Base-by-base conservation (phyloP, 1,139 yeast species). In the Meyerozyma guilliermondii region DNA sequence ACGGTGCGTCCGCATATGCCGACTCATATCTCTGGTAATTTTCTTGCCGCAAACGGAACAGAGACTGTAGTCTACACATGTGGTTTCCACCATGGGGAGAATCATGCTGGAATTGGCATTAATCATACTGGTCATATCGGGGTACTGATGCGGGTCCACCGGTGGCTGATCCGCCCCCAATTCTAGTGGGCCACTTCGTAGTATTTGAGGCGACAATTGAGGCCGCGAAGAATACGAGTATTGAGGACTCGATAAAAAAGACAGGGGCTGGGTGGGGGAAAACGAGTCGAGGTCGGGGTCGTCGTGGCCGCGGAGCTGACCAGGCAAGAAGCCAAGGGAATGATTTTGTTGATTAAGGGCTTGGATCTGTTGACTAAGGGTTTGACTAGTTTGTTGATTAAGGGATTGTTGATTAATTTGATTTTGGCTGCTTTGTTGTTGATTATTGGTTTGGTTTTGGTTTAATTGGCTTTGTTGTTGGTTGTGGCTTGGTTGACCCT, bases 1-100 rank as follows among this genome's bases (percentile, higher is more conserved):
- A 53, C 79, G 81, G 58, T 82, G 88, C 1, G 83, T 82, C 44
- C 87, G 61, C 68, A 79, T 64, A 53, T 82, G 88, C 38, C 88
- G 64, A 1, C 83, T 71, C 70, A 82, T 69, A 56, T 82, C 88
- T 46, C 88, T 65, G 13, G 78, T 68, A 44, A 81, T 79, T 43
- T 68, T 60, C 50, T 77, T 78, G 17, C 77, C 74, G 59, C 88
- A 82, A n/a, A 78, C 63, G 2, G 64, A 66, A 55, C 87, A 82
- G 16, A 49, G 44, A 39, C 52, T 56, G 44, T 50, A 52, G 45
- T 58, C 62, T 11, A 57, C 60, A 41, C 57, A 57, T 10, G 36
- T 48, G n/a, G 47, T 41, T 38, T 67, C 72, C 13, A 70, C 76
- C 44, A 66, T 52, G 7, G 76, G 76, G 0, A 65, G 60, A 16